These are phyloP conservation scores for Boletus rubescentipes DNA, from an alignment of 768 basidiomycete genomes.

Conservation along the genomic window DNA sequence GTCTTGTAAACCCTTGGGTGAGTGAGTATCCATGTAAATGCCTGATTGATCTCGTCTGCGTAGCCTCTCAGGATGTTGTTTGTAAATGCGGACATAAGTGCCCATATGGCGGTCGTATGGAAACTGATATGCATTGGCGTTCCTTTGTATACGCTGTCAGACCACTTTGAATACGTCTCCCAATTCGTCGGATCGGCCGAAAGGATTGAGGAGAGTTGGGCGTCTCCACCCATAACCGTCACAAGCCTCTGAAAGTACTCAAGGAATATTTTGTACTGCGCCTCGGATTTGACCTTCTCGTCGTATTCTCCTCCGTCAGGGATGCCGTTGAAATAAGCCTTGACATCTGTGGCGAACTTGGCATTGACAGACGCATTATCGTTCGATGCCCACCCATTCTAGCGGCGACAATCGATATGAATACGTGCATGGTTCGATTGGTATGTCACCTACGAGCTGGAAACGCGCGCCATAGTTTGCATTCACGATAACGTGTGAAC, in stretches of 20 bases:
- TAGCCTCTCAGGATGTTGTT: background rate
- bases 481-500: background rate
- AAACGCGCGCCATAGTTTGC: constrained; percentile 3
- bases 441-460: constrained; percentile 2
- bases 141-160: background rate
- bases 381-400: constrained; percentile 6
- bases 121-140: constrained; percentile 1
- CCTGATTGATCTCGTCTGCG: background rate
- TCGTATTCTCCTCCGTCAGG: constrained; percentile 3
- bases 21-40: constrained; percentile 5
- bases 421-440: background rate
- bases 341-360: constrained; percentile 3
- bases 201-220: background rate
- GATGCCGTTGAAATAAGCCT: constrained; percentile 2
- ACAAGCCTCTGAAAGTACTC: constrained; percentile 6
- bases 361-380: background rate
- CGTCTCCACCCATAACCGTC: background rate
- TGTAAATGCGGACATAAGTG: background rate
- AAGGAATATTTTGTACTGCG: constrained; percentile 5
- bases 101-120: constrained; percentile 2
- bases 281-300: constrained; percentile 1
- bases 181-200: background rate
- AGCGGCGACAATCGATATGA: too few species aligned
- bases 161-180: background rate
- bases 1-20: constrained; percentile 2